Evolutionary conservation across 805 yeast genomes (phyloP), one percentile per base, ranked within the genome.

Genomic region (Lipomyces lipofer): DNA sequence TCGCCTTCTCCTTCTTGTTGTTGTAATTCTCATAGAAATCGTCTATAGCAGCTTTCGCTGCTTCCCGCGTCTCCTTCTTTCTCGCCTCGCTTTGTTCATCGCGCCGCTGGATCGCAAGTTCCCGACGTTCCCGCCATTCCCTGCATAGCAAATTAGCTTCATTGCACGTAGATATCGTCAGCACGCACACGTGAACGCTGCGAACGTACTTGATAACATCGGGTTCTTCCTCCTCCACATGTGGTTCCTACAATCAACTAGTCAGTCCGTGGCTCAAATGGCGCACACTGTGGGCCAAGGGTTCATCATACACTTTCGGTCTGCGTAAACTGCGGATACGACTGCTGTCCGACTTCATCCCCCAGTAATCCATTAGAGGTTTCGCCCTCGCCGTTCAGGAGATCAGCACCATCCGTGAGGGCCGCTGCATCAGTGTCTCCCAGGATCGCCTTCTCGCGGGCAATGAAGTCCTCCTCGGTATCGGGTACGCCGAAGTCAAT

Each of bases 21-120:
- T 88, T 90, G 77, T 92, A 92, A 67, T 84, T 85, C 64, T 88
- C 96, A 71, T 92, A 92, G 71, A 92, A 92, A 60, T 87, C 96
- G 69, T 92, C 97, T 66, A 90, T 82, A 50, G 89, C 84, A 68
- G 83, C 82, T 66, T 82, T 81, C 8, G 98, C 98, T 59, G 85
- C 84, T 48, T 81, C 79, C 52, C 85, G 79, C 54, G 89, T 78
- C 56, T 83, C 88, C 28, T 75, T 75, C 66, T 85, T 80, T 69
- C 81, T 86, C 63, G 80, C 74, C 19, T 73, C 74, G 63, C 86
- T 84, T 59, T 81, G 81, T 63, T 79, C 84, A 66, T 92, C 98
- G 67, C 95, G 81, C 66, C 87, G 82, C 50, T 79, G 75, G 58
- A 92, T 84, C 69, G 90, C 96, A 54, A 86, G 76, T 46, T 82